Conservation (phyloP, 192 early-diverging fungal genomes). For the Coemansia sp. region DNA sequence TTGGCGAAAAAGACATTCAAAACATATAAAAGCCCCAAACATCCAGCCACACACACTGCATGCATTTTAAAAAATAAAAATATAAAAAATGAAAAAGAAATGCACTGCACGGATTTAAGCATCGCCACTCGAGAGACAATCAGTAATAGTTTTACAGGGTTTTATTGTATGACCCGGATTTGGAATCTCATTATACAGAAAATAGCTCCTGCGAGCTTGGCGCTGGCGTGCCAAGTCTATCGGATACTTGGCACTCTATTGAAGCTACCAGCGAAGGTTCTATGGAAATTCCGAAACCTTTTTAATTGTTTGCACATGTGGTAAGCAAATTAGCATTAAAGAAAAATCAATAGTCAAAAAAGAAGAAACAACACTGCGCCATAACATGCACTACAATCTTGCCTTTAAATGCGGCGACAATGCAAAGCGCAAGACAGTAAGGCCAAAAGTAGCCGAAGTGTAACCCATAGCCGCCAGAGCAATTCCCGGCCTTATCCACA, state of each 20-base stretch:
- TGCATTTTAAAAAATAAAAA: neutral
- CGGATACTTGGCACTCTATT: slow-evolving; percentile 5
- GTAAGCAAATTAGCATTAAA: slow-evolving; percentile 6
- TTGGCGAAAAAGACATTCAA: neutral
- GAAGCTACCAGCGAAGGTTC: neutral
- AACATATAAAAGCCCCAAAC: slow-evolving; percentile 1
- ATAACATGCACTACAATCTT: slow-evolving; percentile 6
- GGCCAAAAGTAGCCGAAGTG: slow-evolving; percentile 34
- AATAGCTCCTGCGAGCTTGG: neutral
- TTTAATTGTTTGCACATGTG: slow-evolving; percentile 3
- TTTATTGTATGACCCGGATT: slow-evolving; percentile 8
- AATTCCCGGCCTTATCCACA: slow-evolving; percentile 41
- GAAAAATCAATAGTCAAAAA: slow-evolving; percentile 5
- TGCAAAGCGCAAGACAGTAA: slow-evolving; percentile 41
- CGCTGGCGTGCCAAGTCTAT: neutral
- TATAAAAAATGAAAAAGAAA: neutral
- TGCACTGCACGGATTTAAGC: slow-evolving; percentile 7
- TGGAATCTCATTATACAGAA: neutral
- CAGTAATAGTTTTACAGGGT: slow-evolving; percentile 1
- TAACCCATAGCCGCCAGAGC: slow-evolving; percentile 37
- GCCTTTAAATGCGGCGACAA: slow-evolving; percentile 49
- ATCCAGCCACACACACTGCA: slow-evolving; percentile 4
- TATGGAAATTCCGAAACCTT: slow-evolving; percentile 5
- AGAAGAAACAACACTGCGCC: neutral
- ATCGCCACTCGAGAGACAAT: slow-evolving; percentile 10